These are phyloP conservation scores for Psidium friedrichsthalianum DNA, from an alignment of 345 rosid species.

Conservation along the genomic window DNA sequence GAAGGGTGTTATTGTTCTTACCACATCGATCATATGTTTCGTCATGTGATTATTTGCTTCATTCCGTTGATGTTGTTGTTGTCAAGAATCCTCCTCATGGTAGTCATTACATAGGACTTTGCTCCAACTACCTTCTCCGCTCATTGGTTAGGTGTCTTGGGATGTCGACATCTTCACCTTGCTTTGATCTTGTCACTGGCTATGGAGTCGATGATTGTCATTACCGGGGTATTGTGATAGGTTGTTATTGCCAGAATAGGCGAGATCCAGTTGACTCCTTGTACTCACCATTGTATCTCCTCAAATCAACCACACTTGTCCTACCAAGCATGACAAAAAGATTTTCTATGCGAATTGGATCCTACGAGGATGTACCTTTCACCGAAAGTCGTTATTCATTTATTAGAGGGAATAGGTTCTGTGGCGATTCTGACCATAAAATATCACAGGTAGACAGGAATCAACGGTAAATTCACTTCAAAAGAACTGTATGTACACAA, in stretches of 20 bases:
- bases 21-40: background rate
- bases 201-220: background rate
- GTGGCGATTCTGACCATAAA: rapidly evolving
- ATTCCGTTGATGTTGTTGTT: background rate
- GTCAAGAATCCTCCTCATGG: background rate
- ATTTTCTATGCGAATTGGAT: background rate
- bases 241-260: background rate
- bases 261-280: background rate
- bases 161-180: background rate
- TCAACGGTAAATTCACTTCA: too few relatives aligned
- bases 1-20: background rate
- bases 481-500: too few relatives aligned
- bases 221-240: background rate
- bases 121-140: background rate
- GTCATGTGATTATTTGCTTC: background rate
- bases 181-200: background rate
- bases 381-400: background rate
- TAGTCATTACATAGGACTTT: background rate
- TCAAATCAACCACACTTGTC: background rate
- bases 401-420: background rate
- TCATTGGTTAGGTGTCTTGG: background rate
- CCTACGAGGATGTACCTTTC: rapidly evolving
- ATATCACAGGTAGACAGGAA: background rate
- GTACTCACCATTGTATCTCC: background rate
- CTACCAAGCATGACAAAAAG: background rate